Evolutionary conservation across 1,139 yeast genomes (phyloP).

Genomic region (Kodamaea alishanica): DNA sequence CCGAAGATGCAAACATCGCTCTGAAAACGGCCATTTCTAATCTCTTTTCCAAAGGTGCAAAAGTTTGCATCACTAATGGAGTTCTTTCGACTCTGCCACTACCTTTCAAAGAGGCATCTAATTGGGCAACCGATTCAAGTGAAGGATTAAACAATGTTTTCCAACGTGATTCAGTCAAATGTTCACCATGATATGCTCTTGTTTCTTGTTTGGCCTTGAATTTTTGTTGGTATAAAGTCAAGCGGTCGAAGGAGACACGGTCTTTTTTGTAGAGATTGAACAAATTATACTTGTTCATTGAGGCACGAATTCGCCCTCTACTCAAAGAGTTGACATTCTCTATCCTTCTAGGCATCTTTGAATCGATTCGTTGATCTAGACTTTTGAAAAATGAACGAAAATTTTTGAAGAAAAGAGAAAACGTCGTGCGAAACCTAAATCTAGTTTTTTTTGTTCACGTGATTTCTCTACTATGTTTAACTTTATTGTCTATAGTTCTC

Average conservation of each 20-base stretch:
- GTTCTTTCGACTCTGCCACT: constrained; percentile 46
- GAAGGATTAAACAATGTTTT: constrained; percentile 68
- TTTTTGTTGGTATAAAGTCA: constrained; percentile 81
- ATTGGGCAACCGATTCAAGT: constrained; percentile 78
- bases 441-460: constrained; percentile 4
- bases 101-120: constrained; percentile 72
- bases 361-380: background rate
- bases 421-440: constrained; percentile 5
- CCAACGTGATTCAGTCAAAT: constrained; percentile 80
- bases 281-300: constrained; percentile 88
- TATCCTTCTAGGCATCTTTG: constrained; percentile 60
- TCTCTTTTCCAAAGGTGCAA: constrained; percentile 81
- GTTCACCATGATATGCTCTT: constrained; percentile 94
- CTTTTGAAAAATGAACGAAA: constrained; percentile 5
- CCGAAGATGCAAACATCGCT: constrained; percentile 88
- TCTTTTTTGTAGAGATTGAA: constrained; percentile 79
- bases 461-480: background rate
- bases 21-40: constrained; percentile 88
- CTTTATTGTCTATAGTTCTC: background rate
- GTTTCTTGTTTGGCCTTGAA: constrained; percentile 91
- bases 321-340: constrained; percentile 54
- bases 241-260: constrained; percentile 47
- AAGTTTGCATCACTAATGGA: constrained; percentile 86
- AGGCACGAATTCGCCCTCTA: constrained; percentile 78
- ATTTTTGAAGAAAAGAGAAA: constrained; percentile 5